phyloP scores from a whole-genome alignment of 169 alveolate genomes.

The Babesia ovata region DNA sequence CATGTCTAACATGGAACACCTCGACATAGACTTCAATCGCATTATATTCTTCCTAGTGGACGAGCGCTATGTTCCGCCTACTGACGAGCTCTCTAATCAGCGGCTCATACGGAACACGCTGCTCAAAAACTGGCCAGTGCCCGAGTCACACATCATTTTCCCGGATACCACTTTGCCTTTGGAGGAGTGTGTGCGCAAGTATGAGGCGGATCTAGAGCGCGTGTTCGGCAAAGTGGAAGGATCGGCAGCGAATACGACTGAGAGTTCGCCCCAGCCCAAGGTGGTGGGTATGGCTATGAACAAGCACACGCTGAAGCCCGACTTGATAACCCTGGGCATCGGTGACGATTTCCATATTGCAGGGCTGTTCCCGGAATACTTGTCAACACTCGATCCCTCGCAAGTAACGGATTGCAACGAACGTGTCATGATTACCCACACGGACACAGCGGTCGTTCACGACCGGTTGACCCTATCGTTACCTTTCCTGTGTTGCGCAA shows the following conservation, averaged over 20 bases:
- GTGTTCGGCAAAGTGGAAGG: slow-evolving; percentile 47
- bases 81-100: slow-evolving; percentile 63
- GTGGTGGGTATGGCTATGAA: slow-evolving; percentile 8
- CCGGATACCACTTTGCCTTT: slow-evolving; percentile 66
- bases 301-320: slow-evolving; percentile 33
- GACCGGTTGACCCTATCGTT: slow-evolving; percentile 56
- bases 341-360: slow-evolving; percentile 72
- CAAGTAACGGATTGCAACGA: slow-evolving; percentile 53
- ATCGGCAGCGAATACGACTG: neutral
- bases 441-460: slow-evolving; percentile 60
- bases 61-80: slow-evolving; percentile 65
- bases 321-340: slow-evolving; percentile 66
- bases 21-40: slow-evolving; percentile 62
- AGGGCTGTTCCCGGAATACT: slow-evolving; percentile 69
- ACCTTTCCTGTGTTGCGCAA: slow-evolving; percentile 66
- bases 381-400: slow-evolving; percentile 54
- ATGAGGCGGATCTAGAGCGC: slow-evolving; percentile 59
- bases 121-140: slow-evolving; percentile 65
- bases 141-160: slow-evolving; percentile 61
- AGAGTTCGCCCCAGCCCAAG: neutral
- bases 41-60: slow-evolving; percentile 63
- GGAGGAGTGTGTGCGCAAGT: slow-evolving; percentile 65
- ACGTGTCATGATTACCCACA: slow-evolving; percentile 62
- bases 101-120: slow-evolving; percentile 62
- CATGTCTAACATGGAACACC: slow-evolving; percentile 43